Percentiles rank a stretch among this genome's conserved stretches.
These are phyloP conservation scores for Zygosaccharomyces lentus DNA, from an alignment of 805 yeast species.

Conservation along the genomic window DNA sequence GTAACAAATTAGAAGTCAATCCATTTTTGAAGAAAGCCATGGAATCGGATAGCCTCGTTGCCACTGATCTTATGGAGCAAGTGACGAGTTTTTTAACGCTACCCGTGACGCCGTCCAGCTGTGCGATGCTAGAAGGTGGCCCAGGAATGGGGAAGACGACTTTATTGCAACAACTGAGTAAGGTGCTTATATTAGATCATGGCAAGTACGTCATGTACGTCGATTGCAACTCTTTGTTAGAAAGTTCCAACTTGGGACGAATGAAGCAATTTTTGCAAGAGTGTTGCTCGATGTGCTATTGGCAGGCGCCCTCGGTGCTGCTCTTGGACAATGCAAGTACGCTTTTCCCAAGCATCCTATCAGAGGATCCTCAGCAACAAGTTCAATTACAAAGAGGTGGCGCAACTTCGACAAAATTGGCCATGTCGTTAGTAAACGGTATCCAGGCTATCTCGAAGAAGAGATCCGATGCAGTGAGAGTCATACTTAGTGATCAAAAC, in stretches of 20 bases:
- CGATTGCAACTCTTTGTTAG: conserved; percentile 47
- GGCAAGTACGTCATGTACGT: conserved; percentile 43
- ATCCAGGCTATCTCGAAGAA: conserved; percentile 37
- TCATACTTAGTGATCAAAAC: conserved; percentile 60
- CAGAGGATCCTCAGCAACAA: conserved; percentile 36
- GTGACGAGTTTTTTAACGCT: conserved; percentile 12
- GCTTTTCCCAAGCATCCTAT: conserved; percentile 47
- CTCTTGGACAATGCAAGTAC: conserved; percentile 76
- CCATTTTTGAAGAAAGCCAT: background rate
- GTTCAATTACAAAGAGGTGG: conserved; percentile 38
- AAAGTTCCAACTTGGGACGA: conserved; percentile 28
- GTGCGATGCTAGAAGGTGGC: conserved; percentile 64
- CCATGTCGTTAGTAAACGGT: conserved; percentile 53
- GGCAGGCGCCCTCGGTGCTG: conserved; percentile 75
- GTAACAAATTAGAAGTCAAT: background rate
- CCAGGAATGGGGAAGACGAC: conserved; percentile 81
- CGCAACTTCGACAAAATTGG: conserved; percentile 58
- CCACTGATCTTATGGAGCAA: background rate
- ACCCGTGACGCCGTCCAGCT: conserved; percentile 33
- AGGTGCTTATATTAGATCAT: conserved; percentile 35
- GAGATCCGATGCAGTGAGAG: conserved; percentile 42
- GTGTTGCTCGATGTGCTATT: conserved; percentile 47
- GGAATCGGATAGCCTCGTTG: conserved; percentile 1
- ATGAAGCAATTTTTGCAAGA: conserved; percentile 43
- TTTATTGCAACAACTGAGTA: conserved; percentile 42